Base-by-base conservation (phyloP, 495 filamentous ascomycete genomes). In the Aspergillus diversus region DNA sequence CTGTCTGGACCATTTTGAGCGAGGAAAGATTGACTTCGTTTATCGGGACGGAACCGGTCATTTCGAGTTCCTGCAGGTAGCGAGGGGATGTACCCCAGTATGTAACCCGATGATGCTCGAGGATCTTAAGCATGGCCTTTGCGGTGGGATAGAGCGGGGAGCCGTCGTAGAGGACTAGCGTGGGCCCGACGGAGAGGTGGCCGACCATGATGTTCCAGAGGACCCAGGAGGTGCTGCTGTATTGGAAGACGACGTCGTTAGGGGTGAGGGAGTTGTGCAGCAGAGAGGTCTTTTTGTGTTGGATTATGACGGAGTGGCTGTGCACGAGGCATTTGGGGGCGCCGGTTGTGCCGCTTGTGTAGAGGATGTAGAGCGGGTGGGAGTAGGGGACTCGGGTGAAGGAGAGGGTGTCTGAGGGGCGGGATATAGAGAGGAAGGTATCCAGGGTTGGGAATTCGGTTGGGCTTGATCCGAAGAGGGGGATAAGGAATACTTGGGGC, bases 81-180 rank as follows among this genome's bases (percentile, higher is more conserved):
- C 88, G 86, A 33, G 90, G 90, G 56, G 87, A 90, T n/a, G 83
- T 89, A 34, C 90, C 90, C 7, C 92, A 72, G 63, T 83, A 74
- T 7, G 81, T 83, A n/a, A 82, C 82, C 49, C 71, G 74, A 49
- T 21, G 52, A 16, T 56, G 27, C n/a, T 77, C 84, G 33, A 86
- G 69, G 21, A 92, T 69, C 35, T 75, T 71, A 46, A 92, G 69
- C 61, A 91, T 84, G n/a, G 86, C 80, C 43, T 70, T 77, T 12
- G 84, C 71, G 68, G 87, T 82, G 1, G 90, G 90, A 54, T 85
- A 74, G 72, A 93, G 91, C 7, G 90, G 90, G 3, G 84, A 89
- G 12, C 90, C 90, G 71, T 93, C 90, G 71, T 93, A 93, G 3
- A 43, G 39, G 39, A 43, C 39, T 5, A 43, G 39, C 5, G 39